phyloP scores from a whole-genome alignment of 441 rosid genomes.

The Pelargonium cotyledonis region DNA sequence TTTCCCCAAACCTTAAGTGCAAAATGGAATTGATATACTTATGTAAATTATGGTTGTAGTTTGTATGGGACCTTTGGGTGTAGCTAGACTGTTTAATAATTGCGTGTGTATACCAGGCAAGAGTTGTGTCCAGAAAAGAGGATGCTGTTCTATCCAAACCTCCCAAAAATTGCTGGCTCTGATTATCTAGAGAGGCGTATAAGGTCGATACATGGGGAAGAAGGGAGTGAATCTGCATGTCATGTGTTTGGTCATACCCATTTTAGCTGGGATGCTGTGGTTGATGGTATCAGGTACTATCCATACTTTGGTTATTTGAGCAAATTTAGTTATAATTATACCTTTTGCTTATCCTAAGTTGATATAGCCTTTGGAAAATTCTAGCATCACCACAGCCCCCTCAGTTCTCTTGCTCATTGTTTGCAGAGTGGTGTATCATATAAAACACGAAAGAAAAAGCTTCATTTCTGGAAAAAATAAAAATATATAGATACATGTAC shows the following conservation, averaged over 20 bases:
- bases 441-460: too few relatives aligned
- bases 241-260: slow-evolving; percentile 72
- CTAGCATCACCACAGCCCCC: too few relatives aligned
- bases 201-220: slow-evolving; percentile 42
- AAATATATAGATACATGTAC: too few relatives aligned
- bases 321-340: not conserved
- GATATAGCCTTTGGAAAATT: too few relatives aligned
- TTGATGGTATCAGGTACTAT: slow-evolving; percentile 54
- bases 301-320: not conserved
- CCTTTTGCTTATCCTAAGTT: not conserved
- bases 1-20: too few relatives aligned
- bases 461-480: too few relatives aligned
- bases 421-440: too few relatives aligned
- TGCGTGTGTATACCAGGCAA: slow-evolving; percentile 32
- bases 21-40: too few relatives aligned
- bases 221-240: slow-evolving; percentile 34
- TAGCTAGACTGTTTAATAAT: not conserved
- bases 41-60: too few relatives aligned
- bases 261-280: slow-evolving; percentile 63
- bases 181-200: slow-evolving; percentile 50
- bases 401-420: too few relatives aligned
- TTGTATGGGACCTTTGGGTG: not conserved
- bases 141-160: slow-evolving; percentile 60
- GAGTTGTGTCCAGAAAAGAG: slow-evolving; percentile 76
- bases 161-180: slow-evolving; percentile 62